Percentiles rank a stretch among this genome's conserved stretches.
Conservation (phyloP, 2,329 filamentous ascomycete genomes). For the Paecilomyces niveus region DNA sequence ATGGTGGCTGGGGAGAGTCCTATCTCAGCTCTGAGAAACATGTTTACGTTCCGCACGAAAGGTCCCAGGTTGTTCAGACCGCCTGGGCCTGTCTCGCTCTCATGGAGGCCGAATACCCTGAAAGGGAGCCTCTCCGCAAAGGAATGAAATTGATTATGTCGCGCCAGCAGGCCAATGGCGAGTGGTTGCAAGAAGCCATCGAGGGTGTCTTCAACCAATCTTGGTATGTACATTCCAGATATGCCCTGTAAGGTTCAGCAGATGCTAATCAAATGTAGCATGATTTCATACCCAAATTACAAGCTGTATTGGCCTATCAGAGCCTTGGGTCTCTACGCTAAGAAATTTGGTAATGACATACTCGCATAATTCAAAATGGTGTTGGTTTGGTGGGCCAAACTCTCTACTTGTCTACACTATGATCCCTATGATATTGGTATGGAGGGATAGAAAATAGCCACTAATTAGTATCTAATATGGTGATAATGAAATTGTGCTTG, state of each 20-base stretch:
- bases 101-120: conserved; percentile 74
- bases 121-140: conserved; percentile 62
- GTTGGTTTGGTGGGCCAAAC: neutral
- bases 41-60: conserved; percentile 67
- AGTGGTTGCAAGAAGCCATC: conserved; percentile 93
- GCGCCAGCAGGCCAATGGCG: conserved; percentile 78
- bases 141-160: conserved; percentile 77
- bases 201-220: conserved; percentile 99
- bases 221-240: conserved; percentile 54
- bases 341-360: conserved; percentile 60
- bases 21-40: conserved; percentile 78
- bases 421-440: neutral
- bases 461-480: neutral
- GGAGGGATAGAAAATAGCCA: neutral
- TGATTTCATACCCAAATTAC: conserved; percentile 99
- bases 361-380: conserved; percentile 30
- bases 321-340: conserved; percentile 82
- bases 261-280: conserved; percentile 44
- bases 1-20: conserved; percentile 95
- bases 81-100: conserved; percentile 81
- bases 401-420: neutral
- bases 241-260: neutral
- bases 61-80: conserved; percentile 88
- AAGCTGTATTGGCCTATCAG: conserved; percentile 95
- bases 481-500: neutral